Base-by-base conservation (phyloP, 139 green algal species). In the Chlorella sp. region DNA sequence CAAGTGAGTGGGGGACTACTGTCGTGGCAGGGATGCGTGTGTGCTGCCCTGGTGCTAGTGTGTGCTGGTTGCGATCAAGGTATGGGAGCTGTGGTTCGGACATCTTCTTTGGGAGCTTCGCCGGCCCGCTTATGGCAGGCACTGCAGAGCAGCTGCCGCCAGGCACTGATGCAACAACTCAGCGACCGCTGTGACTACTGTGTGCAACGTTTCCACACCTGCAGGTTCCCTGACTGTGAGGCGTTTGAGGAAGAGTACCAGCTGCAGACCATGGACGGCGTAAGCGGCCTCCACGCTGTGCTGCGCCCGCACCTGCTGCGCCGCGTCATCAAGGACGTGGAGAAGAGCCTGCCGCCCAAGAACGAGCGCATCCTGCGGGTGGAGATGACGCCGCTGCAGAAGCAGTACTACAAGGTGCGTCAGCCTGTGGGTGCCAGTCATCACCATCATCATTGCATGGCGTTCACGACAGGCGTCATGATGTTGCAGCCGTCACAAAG, bases 241-340 rank as follows among this genome's bases (percentile, higher is more conserved):
- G 75, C 83, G 30, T 97, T 97, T 78, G 87, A 92, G 70, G 75
- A 69, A 0, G 79, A 84, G 34, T 88, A 93, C 76, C 75, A 77
- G 30, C 77, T 89, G 26, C 35, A 89, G 10, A 83, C 88, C 33
- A 76, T 84, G 67, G 78, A 87, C 49, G 77, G 81, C 26, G 79
- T 93, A 76, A 74, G 74, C 2, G 63, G 77, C 29, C 87, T 98
- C 78, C 94, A 98, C 77, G 75, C 74, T 5, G 86, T 87, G 68
- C 86, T 97, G 65, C 69, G 85, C 29, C 92, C 92, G 22, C 90
- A 97, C 83, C 81, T 97, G 63, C 85, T 97, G 64, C 86, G 93
- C 33, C 86, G 93, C n/a, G 86, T 96, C 35, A 97, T 97, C 80
- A 97, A 96, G 83, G 92, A 97, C 49, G 93, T 97, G 27, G 91